Base-by-base conservation (phyloP, 306 rosid genomes). In the Hylodesmum podocarpum region DNA sequence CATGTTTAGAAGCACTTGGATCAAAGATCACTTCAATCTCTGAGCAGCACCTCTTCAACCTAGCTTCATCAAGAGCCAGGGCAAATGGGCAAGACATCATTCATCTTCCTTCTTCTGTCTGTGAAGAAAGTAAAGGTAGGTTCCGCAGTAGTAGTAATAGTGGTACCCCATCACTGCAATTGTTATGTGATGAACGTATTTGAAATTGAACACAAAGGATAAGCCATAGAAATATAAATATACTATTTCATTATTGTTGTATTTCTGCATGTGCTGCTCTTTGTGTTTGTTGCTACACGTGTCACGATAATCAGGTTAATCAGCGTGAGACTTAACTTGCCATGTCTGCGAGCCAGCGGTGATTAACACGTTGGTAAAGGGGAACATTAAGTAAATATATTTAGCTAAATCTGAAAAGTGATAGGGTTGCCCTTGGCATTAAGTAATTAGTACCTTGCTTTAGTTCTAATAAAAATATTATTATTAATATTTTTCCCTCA, bases 161-260 rank as follows among this genome's bases (percentile, higher is more conserved):
- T 5, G 78, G 66, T 58, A 68, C 86, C 54, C 61, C 85, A 51
- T 87, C 92, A 25, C 67, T 82, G 84, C 91, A 87, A 71, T 73
- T 86, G 68, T 87, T 87, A 65, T 86, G 92, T 79, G 81, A 84
- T 24, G 91, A 87, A 80, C 87, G 78, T 16, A 76, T 73, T 37
- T 87, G 81, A 75, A 80, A 55, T 12, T 27, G 47, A 72, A 39
- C 49, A 34, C 19, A 13, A 24, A 51, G 10, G 59, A 8, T 16
- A 50, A 31, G 73, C 24, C 62, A 64, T 19, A 19, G n/a, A 64
- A 64, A 37, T 19, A 64, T 64, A 16, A 22, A 1, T 40, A 47
- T 73, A 28, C 2, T 31, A 3, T n/a, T 58, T 31, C 67, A 31
- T 33, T 3, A 2, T 33, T 77, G 22, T 49, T 80, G 21, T 65